Conservation (phyloP, 805 yeast species). For the Blastobotrys attinorum region DNA sequence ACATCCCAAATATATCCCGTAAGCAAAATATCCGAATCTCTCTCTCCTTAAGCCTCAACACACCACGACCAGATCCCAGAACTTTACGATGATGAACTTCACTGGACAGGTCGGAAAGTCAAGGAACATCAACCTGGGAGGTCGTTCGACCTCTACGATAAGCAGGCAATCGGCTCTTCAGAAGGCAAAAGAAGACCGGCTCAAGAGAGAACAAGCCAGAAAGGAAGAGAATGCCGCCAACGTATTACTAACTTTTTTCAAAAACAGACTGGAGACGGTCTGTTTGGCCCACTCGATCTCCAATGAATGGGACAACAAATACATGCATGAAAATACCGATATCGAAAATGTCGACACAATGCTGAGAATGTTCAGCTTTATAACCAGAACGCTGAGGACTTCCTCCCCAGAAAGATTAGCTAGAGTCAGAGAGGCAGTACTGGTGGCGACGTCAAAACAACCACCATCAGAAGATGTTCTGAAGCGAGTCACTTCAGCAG, state of each 20-base stretch:
- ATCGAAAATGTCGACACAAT: conserved; percentile 1
- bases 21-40: no score
- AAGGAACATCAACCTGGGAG: conserved; percentile 57
- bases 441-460: no score
- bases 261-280: conserved; percentile 33
- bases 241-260: conserved; percentile 42
- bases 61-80: neutral
- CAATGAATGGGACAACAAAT: conserved; percentile 24
- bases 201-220: conserved; percentile 51
- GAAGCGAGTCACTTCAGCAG: neutral
- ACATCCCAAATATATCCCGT: no score
- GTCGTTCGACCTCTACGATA: conserved; percentile 32
- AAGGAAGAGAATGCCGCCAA: conserved; percentile 41
- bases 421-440: neutral
- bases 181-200: conserved; percentile 59
- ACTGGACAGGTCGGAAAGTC: conserved; percentile 55
- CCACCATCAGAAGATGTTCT: neutral
- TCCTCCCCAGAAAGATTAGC: neutral
- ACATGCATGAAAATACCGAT: neutral
- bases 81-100: conserved; percentile 42
- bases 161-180: conserved; percentile 41
- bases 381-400: neutral
- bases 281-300: conserved; percentile 25
- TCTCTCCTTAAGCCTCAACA: no score
- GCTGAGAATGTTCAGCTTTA: conserved; percentile 1